A percentile compares a stretch with the other conserved stretches of the same genome.
These are phyloP conservation scores for Lepiota brunneoincarnata DNA, from an alignment of 768 basidiomycete genomes.

Conservation along the genomic window DNA sequence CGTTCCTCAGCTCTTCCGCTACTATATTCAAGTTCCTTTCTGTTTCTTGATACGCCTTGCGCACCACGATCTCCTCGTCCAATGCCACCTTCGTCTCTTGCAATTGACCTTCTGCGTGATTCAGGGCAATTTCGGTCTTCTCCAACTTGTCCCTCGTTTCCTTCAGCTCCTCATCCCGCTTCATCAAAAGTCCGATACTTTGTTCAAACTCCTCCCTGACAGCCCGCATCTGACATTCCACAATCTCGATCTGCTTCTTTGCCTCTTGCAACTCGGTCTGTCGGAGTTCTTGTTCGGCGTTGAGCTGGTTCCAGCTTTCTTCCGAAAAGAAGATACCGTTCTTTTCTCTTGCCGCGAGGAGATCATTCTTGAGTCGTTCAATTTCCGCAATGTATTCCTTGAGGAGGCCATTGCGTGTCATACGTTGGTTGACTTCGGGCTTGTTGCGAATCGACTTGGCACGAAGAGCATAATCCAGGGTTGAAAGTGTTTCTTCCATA, in stretches of 20 bases:
- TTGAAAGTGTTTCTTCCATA: conserved; percentile 96
- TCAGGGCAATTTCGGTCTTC: conserved; percentile 50
- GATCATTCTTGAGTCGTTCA: conserved; percentile 86
- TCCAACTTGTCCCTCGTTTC: conserved; percentile 55
- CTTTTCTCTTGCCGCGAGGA: conserved; percentile 90
- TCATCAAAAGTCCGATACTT: conserved; percentile 73
- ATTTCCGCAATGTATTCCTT: conserved; percentile 95
- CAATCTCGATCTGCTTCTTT: conserved; percentile 75
- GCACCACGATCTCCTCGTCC: conserved; percentile 77
- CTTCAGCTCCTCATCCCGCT: conserved; percentile 73
- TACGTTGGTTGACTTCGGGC: conserved; percentile 92
- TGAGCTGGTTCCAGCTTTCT: conserved; percentile 87
- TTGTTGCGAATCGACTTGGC: conserved; percentile 95
- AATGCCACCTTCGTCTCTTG: conserved; percentile 54
- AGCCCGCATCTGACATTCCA: conserved; percentile 77
- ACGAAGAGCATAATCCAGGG: conserved; percentile 92
- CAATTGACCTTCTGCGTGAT: conserved; percentile 55
- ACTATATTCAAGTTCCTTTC: conserved; percentile 72
- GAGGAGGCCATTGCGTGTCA: conserved; percentile 87
- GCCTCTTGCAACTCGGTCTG: conserved; percentile 82
- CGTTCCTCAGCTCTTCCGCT: conserved; percentile 63
- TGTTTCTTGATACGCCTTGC: conserved; percentile 73
- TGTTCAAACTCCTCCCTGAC: conserved; percentile 92
- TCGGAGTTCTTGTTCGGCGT: conserved; percentile 68
- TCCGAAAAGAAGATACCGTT: conserved; percentile 94